Conservation (phyloP, 1,284 basidiomycete genomes). For the Termitomyces sp. region DNA sequence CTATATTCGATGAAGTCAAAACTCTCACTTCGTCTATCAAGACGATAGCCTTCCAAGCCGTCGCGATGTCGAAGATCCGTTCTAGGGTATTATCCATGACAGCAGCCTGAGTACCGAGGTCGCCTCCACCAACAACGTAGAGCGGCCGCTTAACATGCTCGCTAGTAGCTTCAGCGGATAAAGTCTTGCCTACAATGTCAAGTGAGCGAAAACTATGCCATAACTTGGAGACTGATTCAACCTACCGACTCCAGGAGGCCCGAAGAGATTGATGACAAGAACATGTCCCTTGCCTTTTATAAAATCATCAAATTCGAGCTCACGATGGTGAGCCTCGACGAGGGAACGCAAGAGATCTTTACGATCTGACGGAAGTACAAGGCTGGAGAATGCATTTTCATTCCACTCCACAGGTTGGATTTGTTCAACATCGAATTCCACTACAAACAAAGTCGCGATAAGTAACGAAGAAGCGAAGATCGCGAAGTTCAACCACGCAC, state of each 20-base stretch:
- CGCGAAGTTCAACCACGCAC: constrained; percentile 30
- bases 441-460: constrained; percentile 25
- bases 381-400: constrained; percentile 49
- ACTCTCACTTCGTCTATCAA: constrained; percentile 50
- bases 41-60: constrained; percentile 57
- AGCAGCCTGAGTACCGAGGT: constrained; percentile 48
- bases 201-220: not conserved
- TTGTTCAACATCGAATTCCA: constrained; percentile 51
- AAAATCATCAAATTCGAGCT: constrained; percentile 55
- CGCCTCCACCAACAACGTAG: constrained; percentile 55
- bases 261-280: constrained; percentile 55
- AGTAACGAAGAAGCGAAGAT: not conserved
- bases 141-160: constrained; percentile 56
- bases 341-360: constrained; percentile 54
- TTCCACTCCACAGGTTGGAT: constrained; percentile 52
- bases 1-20: not conserved
- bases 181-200: constrained; percentile 31
- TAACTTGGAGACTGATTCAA: not conserved
- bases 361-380: constrained; percentile 48
- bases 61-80: constrained; percentile 21
- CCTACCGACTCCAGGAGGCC: constrained; percentile 55
- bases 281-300: constrained; percentile 60
- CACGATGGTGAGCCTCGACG: constrained; percentile 47
- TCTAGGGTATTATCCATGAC: constrained; percentile 39
- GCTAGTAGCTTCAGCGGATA: constrained; percentile 57